Base-by-base conservation (phyloP, 306 rosid genomes). In the Casuarina glauca region DNA sequence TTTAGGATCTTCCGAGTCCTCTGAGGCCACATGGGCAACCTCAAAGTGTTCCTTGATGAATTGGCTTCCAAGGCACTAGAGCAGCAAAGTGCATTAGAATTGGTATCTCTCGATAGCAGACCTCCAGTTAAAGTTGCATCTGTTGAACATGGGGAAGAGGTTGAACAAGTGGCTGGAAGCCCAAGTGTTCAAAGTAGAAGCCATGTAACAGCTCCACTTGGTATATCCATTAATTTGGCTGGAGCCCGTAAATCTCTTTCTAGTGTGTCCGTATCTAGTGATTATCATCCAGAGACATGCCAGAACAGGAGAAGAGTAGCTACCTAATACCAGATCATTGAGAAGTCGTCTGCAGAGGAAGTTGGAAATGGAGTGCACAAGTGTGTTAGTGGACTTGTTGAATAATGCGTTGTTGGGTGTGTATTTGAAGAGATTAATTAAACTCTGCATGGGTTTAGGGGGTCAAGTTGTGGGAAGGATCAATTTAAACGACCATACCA, bases 111-210 rank as follows among this genome's bases (percentile, higher is more conserved):
- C 52, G 96, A 97, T 13, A 93, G 99, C 76, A 89, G 97, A 72
- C 98, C 99, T 75, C 99, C 99, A 0, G 83, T 87, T 48, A 87
- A 88, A 78, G 88, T 86, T 84, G 85, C 83, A 32, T 96, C 98
- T 4, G 99, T 96, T 57, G 99, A 96, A 88, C 98, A 96, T 32
- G 99, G 99, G 12, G 99, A 96, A 82, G 99, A 96, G 89, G 99
- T 96, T 62, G 98, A 93, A 82, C 98, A 96, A 86, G 79, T 72
- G 61, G 86, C 96, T 26, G 94, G 89, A 80, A 96, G 97, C 82
- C 97, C 99, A 1, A 78, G 97, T 76, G 89, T 91, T 72, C 96
- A 96, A 53, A 93, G 97, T 72, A 87, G 93, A 80, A 96, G 98
- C 84, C 96, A 97, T 0, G 98, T 96, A 51, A 91, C 93, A n/a